Evolutionary conservation across 2,329 filamentous ascomycete species (phyloP).

Genomic region (Ascochyta clinopodiicola): DNA sequence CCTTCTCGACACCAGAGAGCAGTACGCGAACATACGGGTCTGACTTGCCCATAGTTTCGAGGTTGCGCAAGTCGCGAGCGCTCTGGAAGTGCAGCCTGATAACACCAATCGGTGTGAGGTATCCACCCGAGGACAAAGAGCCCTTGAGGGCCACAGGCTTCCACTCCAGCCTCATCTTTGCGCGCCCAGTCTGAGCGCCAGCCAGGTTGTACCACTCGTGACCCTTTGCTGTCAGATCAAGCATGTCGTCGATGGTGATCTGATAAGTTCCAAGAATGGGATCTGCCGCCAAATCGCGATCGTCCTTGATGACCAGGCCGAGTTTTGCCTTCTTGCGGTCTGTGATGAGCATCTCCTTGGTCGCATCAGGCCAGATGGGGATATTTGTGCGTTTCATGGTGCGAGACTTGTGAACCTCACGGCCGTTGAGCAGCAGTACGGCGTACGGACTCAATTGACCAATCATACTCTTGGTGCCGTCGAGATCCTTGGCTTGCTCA

Average conservation of each 20-base stretch:
- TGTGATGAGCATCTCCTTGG: conserved; percentile 93
- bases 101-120: conserved; percentile 91
- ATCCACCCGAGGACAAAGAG: conserved; percentile 79
- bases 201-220: conserved; percentile 95
- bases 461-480: conserved; percentile 88
- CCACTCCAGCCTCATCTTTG: conserved; percentile 92
- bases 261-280: conserved; percentile 90
- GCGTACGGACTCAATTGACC: conserved; percentile 93
- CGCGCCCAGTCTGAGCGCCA: conserved; percentile 80
- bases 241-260: conserved; percentile 92
- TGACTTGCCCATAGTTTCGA: conserved; percentile 95
- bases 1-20: conserved; percentile 88
- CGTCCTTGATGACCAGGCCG: conserved; percentile 93
- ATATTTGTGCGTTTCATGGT: conserved; percentile 97
- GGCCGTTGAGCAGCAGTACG: conserved; percentile 85
- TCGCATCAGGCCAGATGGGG: conserved; percentile 91
- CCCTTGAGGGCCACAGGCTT: conserved; percentile 90
- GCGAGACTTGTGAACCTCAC: conserved; percentile 86
- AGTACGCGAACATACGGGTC: conserved; percentile 92
- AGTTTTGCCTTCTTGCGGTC: conserved; percentile 90
- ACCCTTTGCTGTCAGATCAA: conserved; percentile 88
- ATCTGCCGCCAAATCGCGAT: conserved; percentile 82
- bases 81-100: conserved; percentile 92
- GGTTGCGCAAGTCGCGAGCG: conserved; percentile 83
- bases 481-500: conserved; percentile 95